Percentiles rank a stretch among this genome's conserved stretches.
These are phyloP conservation scores for Calonectria montana DNA, from an alignment of 2,329 filamentous ascomycete species.

Conservation along the genomic window DNA sequence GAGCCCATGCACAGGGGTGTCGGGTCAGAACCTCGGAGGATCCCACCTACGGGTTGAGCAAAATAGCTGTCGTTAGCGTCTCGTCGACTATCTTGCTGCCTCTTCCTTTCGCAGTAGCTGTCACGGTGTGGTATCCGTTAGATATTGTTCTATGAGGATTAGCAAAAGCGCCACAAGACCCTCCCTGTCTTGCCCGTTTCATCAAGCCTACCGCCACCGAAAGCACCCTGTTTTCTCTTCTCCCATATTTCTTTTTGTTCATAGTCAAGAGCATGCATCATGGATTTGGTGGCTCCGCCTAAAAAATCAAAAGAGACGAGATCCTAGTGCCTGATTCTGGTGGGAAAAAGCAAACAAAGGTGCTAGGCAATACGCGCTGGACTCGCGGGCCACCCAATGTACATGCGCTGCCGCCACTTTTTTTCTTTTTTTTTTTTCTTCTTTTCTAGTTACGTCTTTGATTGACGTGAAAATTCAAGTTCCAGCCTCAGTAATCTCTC, in stretches of 20 bases:
- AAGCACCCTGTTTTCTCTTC: slow-evolving; percentile 34
- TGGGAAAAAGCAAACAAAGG: slow-evolving; percentile 31
- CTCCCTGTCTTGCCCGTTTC: neutral
- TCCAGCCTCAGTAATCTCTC: slow-evolving; percentile 13
- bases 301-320: slow-evolving; percentile 21
- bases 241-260: slow-evolving; percentile 29
- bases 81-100: neutral
- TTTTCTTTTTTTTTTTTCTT: slow-evolving; percentile 7
- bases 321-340: slow-evolving; percentile 20
- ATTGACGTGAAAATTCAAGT: slow-evolving; percentile 20
- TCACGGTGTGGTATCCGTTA: neutral
- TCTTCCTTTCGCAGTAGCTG: neutral
- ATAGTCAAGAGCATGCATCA: slow-evolving; percentile 12
- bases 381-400: slow-evolving; percentile 16
- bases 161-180: neutral
- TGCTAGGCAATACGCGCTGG: slow-evolving; percentile 16
- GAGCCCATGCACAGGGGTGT: slow-evolving; percentile 14
- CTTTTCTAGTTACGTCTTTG: slow-evolving; percentile 7
- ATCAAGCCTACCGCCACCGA: neutral
- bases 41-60: slow-evolving; percentile 15
- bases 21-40: slow-evolving; percentile 23
- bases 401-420: slow-evolving; percentile 12
- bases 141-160: neutral
- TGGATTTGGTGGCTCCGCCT: slow-evolving; percentile 1
- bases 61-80: neutral